Percentiles rank a stretch among this genome's conserved stretches.
phyloP scores from a whole-genome alignment of 768 basidiomycete species.

The Termitomyces sp. region DNA sequence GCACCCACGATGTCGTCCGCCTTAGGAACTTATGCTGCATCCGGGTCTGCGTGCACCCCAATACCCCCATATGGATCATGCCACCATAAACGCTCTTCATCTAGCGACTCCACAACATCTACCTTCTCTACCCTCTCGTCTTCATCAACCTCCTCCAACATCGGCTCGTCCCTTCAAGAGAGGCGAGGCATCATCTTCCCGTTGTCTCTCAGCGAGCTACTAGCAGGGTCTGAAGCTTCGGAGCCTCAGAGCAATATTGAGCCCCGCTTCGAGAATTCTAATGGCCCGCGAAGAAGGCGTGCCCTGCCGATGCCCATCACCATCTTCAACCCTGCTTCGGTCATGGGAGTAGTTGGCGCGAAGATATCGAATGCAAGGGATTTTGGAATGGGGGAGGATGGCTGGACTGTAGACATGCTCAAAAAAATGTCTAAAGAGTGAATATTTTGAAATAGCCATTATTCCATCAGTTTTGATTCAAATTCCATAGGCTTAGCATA shows the following conservation, averaged over 20 bases:
- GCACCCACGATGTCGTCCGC: constrained; percentile 2
- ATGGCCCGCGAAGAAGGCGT: constrained; percentile 10
- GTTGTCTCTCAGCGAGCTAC: constrained; percentile 2
- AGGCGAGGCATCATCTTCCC: constrained; percentile 14
- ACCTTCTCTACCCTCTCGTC: constrained; percentile 4
- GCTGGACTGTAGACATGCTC: constrained; percentile 15
- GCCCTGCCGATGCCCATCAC: constrained; percentile 4
- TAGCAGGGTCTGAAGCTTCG: not conserved
- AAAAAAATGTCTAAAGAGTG: too few species aligned
- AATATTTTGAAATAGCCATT: too few species aligned
- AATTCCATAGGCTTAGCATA: too few species aligned
- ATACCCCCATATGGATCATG: not conserved
- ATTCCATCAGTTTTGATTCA: too few species aligned
- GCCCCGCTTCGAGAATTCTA: not conserved
- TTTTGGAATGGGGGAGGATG: constrained; percentile 15
- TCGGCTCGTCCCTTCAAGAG: constrained; percentile 5
- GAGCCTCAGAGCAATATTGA: not conserved
- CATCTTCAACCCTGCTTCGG: constrained; percentile 1
- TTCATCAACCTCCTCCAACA: constrained; percentile 1
- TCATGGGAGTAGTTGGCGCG: constrained; percentile 6
- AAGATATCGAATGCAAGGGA: constrained; percentile 13
- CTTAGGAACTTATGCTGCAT: constrained; percentile 2
- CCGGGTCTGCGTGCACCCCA: not conserved
- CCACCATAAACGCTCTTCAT: constrained; percentile 9
- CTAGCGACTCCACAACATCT: constrained; percentile 7